Evolutionary conservation across 2,329 filamentous ascomycete species (phyloP), one percentile per base, ranked within the genome.

Genomic region (Trichoderma sp.): DNA sequence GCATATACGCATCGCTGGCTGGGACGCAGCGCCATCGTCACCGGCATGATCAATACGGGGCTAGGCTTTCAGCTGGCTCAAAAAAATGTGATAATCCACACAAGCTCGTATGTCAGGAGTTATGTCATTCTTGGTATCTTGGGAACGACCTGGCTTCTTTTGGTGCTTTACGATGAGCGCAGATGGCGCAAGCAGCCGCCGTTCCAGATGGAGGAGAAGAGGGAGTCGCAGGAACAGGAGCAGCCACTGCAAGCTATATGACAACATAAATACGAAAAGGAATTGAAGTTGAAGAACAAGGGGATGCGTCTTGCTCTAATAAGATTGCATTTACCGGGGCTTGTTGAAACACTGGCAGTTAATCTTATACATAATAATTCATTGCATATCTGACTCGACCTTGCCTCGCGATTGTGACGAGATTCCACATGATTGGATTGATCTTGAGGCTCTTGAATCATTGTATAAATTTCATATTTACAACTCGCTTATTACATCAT

Each of bases 1-100:
- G 63, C 63, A 8, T 66, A 56, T n/a, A 18, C 58, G n/a, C 63
- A 66, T 28, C 63, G 63, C 52, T 66, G 63, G 63, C 32, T 66
- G 32, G 63, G 63, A 30, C 63, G 52, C 2, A 39, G 21, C 14
- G 34, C 63, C 2, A 46, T 66, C 10, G 6, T 66, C 14, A 30
- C 46, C 5, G 63, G 63, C 28, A 66, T 66, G 10, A 66, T 66
- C 2, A 66, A 66, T 26, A 46, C 34, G 16, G 63, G 63, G 4
- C 5, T 66, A 37, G 63, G 63, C 14, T 66, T 66, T 34, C 63
- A 66, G 14, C 21, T 66, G 37, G 63, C 63, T 16, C 30, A 66
- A 4, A 58, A 56, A 52, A 66, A 66, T 46, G 37, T 66, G 16
- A 66, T 66, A n/a, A 54, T 66, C 11, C 63, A 56, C 34, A 58